Base-by-base conservation (phyloP, 1,139 yeast species). In the Wickerhamiella pararugosa region DNA sequence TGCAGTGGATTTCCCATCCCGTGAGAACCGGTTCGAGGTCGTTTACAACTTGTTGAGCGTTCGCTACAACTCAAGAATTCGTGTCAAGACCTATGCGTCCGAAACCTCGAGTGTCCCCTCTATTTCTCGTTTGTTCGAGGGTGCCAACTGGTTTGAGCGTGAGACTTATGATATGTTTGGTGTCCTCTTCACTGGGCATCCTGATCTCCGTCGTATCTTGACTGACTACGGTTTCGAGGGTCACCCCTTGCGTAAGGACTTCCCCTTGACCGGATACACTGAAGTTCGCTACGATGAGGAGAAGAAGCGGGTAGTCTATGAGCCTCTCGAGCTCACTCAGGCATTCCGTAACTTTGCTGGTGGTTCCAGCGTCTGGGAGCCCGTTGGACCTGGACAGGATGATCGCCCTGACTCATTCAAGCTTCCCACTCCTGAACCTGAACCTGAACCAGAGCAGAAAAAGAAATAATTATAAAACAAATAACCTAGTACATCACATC, bases 221-320 rank as follows among this genome's bases (percentile, higher is more conserved):
- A 83, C 94, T 42, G 94, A 83, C 64, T 83, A 83, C 62, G 94
- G 94, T 31, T 83, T 83, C 55, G 93, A 81, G 62, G 94, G 94
- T 43, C 92, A 83, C 59, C 94, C 94, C 10, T 71, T 83, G 60
- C 75, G 94, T 63, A 83, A 83, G 63, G 94, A 83, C 63, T 83
- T 83, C 80, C 94, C 94, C 53, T 76, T 90, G 39, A 80, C 93
- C 39, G 94, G 94, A 48, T 83, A 80, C 64, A 81, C 92, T 41
- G 94, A 83, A 65, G 84, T 83, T 37, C 73, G 90, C 60, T 83
- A 82, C 62, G 94, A 83, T 61, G 87, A 82, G 60, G 94, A 83
- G 63, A 83, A 83, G 73, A 78, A 82, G 70, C 74, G 94, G 59
- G 78, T 83, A 45, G 83, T 83, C 30, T 83, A 83, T 59, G 94